These are phyloP conservation scores for Pseudozyma pruni DNA, from an alignment of 1,284 basidiomycete genomes.

Conservation along the genomic window DNA sequence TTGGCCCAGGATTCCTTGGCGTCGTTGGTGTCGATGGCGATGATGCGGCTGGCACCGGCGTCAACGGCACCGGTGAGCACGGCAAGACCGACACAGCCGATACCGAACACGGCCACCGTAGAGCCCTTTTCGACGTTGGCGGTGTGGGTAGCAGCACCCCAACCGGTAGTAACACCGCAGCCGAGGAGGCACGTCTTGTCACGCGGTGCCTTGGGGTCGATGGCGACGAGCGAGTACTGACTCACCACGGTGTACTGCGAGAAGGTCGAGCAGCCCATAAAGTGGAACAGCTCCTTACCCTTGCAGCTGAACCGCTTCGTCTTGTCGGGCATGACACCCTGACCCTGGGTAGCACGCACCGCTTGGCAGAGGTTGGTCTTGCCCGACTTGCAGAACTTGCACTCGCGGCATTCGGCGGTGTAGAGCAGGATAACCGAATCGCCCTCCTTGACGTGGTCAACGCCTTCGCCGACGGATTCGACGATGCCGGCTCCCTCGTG, in stretches of 20 bases:
- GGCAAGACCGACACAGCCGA: conserved; percentile 94
- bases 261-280: conserved; percentile 99
- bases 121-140: conserved; percentile 73
- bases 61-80: conserved; percentile 77
- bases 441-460: conserved; percentile 82
- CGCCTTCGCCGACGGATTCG: conserved; percentile 92
- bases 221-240: conserved; percentile 93
- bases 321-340: conserved; percentile 94
- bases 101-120: conserved; percentile 92
- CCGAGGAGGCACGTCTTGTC: conserved; percentile 93
- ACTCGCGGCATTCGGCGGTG: conserved; percentile 66
- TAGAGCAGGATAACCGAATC: conserved; percentile 78
- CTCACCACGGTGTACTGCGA: conserved; percentile 99
- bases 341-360: conserved; percentile 94
- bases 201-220: conserved; percentile 84
- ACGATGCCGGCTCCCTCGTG: conserved; percentile 72
- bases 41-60: conserved; percentile 85
- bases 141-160: conserved; percentile 81
- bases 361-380: conserved; percentile 81
- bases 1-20: conserved; percentile 79
- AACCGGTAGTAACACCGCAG: conserved; percentile 97
- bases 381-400: conserved; percentile 91
- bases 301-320: conserved; percentile 90
- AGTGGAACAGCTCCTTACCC: conserved; percentile 88
- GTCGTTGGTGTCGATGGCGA: conserved; percentile 95